These are phyloP conservation scores for Penicillium chermesinum DNA, from an alignment of 495 filamentous ascomycete genomes.

Conservation along the genomic window DNA sequence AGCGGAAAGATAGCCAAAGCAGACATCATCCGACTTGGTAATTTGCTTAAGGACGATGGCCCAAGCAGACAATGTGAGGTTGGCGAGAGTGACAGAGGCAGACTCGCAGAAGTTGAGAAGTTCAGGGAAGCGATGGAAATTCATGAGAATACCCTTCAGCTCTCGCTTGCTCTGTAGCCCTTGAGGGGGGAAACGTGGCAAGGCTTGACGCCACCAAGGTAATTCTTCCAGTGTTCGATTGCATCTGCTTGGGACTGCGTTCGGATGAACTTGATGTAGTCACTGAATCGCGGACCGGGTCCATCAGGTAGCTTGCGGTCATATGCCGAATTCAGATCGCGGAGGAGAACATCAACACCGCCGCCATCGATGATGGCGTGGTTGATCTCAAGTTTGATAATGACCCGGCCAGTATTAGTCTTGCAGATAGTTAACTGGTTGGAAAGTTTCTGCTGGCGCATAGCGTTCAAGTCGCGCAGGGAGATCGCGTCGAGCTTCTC, in stretches of 20 bases:
- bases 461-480: constrained; percentile 30
- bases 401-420: constrained; percentile 32
- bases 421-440: constrained; percentile 48
- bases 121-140: constrained; percentile 36
- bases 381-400: constrained; percentile 53
- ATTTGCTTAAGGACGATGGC: constrained; percentile 49
- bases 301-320: constrained; percentile 31
- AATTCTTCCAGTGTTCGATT: constrained; percentile 44
- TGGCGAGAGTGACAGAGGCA: constrained; percentile 47
- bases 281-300: constrained; percentile 48
- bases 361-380: constrained; percentile 49
- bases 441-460: constrained; percentile 31
- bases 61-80: constrained; percentile 52
- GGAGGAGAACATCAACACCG: constrained; percentile 36
- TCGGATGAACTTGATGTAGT: constrained; percentile 50
- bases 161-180: constrained; percentile 11
- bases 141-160: constrained; percentile 28
- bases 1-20: constrained; percentile 52
- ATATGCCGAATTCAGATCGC: constrained; percentile 43
- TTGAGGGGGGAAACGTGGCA: constrained; percentile 18
- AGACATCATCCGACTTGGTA: constrained; percentile 50
- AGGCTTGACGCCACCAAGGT: constrained; percentile 23
- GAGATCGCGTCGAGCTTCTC: constrained; percentile 34
- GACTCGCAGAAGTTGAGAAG: constrained; percentile 43
- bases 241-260: constrained; percentile 31